A percentile compares a stretch with the other conserved stretches of the same genome.
phyloP scores from a whole-genome alignment of 225 moss, liverwort and hornwort species.

The Polytrichum commune region DNA sequence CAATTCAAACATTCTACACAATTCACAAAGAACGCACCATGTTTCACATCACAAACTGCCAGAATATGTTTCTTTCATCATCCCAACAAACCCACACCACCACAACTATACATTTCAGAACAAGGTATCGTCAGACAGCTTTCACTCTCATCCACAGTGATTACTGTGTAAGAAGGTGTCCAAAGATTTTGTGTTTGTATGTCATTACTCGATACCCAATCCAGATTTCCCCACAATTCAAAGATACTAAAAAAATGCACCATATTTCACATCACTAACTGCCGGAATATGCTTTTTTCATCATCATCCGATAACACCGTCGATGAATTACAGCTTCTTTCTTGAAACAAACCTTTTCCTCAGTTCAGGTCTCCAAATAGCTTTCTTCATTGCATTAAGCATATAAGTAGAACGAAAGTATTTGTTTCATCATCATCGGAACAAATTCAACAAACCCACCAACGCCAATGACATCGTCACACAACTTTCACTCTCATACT shows the following conservation, averaged over 20 bases:
- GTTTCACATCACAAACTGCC: too few relatives aligned
- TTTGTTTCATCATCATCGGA: conserved; percentile 49
- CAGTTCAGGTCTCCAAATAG: conserved; percentile 49
- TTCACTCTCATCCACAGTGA: conserved; percentile 37
- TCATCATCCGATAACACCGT: conserved; percentile 18
- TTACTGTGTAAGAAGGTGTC: conserved; percentile 36
- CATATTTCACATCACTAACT: conserved; percentile 27
- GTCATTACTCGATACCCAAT: not conserved
- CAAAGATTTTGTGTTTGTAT: conserved; percentile 33
- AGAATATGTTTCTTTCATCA: too few relatives aligned
- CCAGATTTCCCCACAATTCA: too few relatives aligned
- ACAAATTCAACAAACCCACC: not conserved
- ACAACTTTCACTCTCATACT: too few relatives aligned
- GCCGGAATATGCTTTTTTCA: too few relatives aligned
- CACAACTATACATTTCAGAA: rapidly evolving
- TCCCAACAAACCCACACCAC: conserved; percentile 3
- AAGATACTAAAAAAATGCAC: too few relatives aligned
- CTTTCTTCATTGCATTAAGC: conserved; percentile 29
- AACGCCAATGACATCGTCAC: too few relatives aligned
- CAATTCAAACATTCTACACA: too few relatives aligned
- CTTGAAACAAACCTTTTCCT: not conserved
- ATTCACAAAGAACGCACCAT: too few relatives aligned
- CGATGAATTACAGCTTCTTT: too few relatives aligned
- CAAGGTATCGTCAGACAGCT: conserved; percentile 22
- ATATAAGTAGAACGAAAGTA: conserved; percentile 50